These are phyloP conservation scores for Exophiala sp. DNA, from an alignment of 2,329 filamentous ascomycete genomes.

Conservation along the genomic window DNA sequence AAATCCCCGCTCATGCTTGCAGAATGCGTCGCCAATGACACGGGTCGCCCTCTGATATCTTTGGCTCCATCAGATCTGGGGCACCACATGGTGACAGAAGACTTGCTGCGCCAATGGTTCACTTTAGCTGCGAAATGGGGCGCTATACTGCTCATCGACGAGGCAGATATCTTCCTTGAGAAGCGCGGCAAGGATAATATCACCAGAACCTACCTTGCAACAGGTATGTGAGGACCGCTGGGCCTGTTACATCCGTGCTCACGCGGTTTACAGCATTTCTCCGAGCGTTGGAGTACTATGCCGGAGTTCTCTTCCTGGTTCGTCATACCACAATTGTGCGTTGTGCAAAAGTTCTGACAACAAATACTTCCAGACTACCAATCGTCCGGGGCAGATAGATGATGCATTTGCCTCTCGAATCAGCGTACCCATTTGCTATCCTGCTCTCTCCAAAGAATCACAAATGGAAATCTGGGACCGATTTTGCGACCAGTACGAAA, in stretches of 20 bases:
- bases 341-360: too few species aligned
- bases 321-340: too few species aligned
- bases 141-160: not conserved
- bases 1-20: too few species aligned
- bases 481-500: not conserved
- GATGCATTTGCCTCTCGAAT: conserved; percentile 31
- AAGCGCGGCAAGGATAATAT: conserved; percentile 14
- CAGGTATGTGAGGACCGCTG: too few species aligned
- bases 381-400: conserved; percentile 29
- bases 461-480: too few species aligned
- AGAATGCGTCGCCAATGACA: too few species aligned
- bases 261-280: conserved; percentile 20
- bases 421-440: conserved; percentile 30
- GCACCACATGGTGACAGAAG: too few species aligned
- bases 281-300: conserved; percentile 26
- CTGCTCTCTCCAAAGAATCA: too few species aligned
- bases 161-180: conserved; percentile 20
- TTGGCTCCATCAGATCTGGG: too few species aligned
- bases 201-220: not conserved
- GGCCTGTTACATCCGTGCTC: too few species aligned
- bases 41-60: too few species aligned
- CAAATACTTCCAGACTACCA: conserved; percentile 15
- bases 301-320: conserved; percentile 25
- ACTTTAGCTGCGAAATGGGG: conserved; percentile 41
- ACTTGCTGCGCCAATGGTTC: conserved; percentile 23